Percentiles rank a stretch among this genome's conserved stretches.
These are phyloP conservation scores for Davidsoniella eucalypti DNA, from an alignment of 2,329 filamentous ascomycete genomes.

Conservation along the genomic window DNA sequence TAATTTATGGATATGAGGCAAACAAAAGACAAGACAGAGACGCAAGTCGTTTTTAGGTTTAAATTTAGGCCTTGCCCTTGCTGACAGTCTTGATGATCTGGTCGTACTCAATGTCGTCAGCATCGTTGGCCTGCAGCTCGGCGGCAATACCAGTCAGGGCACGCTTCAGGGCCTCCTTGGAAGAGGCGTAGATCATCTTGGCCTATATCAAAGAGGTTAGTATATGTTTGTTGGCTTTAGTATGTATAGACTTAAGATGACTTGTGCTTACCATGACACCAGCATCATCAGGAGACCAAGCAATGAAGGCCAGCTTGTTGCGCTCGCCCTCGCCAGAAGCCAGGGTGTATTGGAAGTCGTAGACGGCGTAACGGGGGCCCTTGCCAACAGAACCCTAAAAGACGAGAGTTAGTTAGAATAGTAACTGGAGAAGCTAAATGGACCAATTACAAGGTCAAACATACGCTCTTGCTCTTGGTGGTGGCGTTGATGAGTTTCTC, in stretches of 20 bases:
- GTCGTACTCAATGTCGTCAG: constrained; percentile 66
- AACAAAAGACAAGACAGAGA: constrained; percentile 7
- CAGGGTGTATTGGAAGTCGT: constrained; percentile 66
- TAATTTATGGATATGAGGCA: constrained; percentile 4
- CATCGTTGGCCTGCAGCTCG: constrained; percentile 73
- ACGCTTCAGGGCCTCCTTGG: constrained; percentile 74
- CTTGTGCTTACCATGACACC: constrained; percentile 48
- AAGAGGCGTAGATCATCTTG: constrained; percentile 84
- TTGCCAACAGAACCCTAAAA: constrained; percentile 39
- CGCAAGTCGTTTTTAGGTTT: constrained; percentile 6
- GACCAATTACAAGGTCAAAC: constrained; percentile 1
- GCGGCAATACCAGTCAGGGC: constrained; percentile 56
- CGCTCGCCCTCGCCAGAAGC: constrained; percentile 55
- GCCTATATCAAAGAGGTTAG: constrained; percentile 31
- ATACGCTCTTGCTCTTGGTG: constrained; percentile 52
- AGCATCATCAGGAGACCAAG: constrained; percentile 71
- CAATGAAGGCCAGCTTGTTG: constrained; percentile 66
- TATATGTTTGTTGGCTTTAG: not conserved
- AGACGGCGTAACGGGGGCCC: constrained; percentile 70
- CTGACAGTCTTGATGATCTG: constrained; percentile 49
- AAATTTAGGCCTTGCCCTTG: constrained; percentile 39
- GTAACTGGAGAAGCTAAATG: not conserved
- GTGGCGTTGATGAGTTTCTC: constrained; percentile 59
- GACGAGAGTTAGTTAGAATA: constrained; percentile 1
- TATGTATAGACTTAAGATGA: not conserved